phyloP scores from a whole-genome alignment of 2,329 filamentous ascomycete species.

The Orbilia oligospora region DNA sequence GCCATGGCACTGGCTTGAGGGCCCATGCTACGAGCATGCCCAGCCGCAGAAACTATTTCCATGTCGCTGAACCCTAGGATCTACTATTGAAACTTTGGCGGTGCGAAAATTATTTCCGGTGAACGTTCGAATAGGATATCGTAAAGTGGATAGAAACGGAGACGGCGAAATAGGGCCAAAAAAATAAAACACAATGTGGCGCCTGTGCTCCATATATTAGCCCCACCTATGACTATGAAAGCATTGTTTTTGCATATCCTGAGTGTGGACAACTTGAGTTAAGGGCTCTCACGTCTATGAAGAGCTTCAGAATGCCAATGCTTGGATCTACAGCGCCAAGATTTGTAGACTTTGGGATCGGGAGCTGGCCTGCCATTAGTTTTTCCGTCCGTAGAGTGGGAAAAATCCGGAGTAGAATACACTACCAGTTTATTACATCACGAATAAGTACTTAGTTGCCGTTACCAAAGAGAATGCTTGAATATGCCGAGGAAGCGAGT shows the following conservation, averaged over 20 bases:
- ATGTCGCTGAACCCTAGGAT: conserved; percentile 23
- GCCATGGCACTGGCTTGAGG: neutral
- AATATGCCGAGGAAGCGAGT: conserved; percentile 2
- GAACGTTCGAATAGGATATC: neutral
- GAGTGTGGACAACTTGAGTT: neutral
- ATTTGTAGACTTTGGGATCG: conserved; percentile 4
- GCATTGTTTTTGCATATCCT: neutral
- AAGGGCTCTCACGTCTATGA: neutral
- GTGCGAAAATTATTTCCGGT: conserved; percentile 29
- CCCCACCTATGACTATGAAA: conserved; percentile 1
- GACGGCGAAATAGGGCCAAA: conserved; percentile 44
- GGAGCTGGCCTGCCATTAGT: conserved; percentile 24
- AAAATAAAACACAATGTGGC: neutral
- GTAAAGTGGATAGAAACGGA: neutral
- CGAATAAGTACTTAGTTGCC: too few species aligned
- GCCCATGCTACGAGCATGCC: conserved; percentile 10
- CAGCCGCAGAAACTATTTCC: conserved; percentile 58
- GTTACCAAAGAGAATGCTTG: conserved; percentile 6
- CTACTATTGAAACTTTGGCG: neutral
- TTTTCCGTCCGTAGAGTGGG: conserved; percentile 48
- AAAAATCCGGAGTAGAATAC: conserved; percentile 8
- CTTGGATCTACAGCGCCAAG: conserved; percentile 32
- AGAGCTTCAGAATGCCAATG: conserved; percentile 33
- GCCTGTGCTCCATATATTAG: neutral
- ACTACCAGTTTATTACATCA: neutral